phyloP scores from a whole-genome alignment of 495 filamentous ascomycete species.

The Aspergillus ostianus region DNA sequence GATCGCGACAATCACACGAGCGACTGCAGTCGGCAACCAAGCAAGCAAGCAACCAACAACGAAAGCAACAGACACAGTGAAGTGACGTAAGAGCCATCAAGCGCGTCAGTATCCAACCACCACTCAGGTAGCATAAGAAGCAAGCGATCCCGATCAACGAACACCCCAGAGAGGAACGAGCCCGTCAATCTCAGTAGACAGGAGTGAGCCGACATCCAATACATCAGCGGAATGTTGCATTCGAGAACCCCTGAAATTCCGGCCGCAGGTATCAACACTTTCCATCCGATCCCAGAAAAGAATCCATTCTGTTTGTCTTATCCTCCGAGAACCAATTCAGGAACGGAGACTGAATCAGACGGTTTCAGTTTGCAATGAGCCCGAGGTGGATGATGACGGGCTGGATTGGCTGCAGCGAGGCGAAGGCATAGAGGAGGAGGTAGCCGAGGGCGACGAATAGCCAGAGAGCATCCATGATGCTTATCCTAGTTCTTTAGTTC shows the following conservation, averaged over 20 bases:
- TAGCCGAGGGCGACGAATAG: conserved; percentile 42
- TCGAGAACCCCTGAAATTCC: too few species aligned
- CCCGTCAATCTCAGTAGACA: neutral
- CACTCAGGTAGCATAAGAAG: too few species aligned
- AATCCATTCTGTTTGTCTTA: neutral
- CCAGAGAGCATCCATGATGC: conserved; percentile 38
- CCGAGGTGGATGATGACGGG: conserved; percentile 9
- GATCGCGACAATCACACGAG: too few species aligned
- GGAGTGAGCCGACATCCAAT: neutral
- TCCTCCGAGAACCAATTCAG: neutral
- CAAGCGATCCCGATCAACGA: too few species aligned
- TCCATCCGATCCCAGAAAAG: neutral
- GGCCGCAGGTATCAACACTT: too few species aligned
- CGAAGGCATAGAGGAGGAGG: conserved; percentile 43
- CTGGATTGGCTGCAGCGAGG: conserved; percentile 27
- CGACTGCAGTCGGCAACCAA: too few species aligned
- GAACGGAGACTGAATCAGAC: neutral
- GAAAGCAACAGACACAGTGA: neutral
- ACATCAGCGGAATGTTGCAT: neutral
- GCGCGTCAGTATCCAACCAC: too few species aligned
- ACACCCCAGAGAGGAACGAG: too few species aligned
- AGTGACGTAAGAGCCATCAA: neutral
- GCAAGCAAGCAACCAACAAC: neutral
- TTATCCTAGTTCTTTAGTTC: neutral
- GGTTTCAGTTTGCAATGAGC: conserved; percentile 22